A percentile compares a stretch with the other conserved stretches of the same genome.
Evolutionary conservation across 306 rosid species (phyloP).

Genomic region (Quercus robur): DNA sequence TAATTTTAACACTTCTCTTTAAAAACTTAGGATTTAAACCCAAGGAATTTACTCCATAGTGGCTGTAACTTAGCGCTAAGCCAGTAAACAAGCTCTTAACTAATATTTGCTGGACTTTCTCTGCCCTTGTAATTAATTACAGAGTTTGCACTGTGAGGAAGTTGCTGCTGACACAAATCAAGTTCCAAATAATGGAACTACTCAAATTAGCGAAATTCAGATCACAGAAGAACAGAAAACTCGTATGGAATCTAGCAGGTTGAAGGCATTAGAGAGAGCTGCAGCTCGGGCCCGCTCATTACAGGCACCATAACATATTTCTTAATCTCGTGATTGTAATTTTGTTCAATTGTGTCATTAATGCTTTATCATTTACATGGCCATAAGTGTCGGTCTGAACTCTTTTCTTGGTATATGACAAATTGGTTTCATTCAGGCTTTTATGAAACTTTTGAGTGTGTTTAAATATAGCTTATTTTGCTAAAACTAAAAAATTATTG

Average conservation of each 20-base stretch:
- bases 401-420: neutral
- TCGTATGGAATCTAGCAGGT: conserved; percentile 83
- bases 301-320: conserved; percentile 25
- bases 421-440: neutral
- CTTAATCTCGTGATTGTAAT: neutral
- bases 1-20: too few species aligned
- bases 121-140: conserved; percentile 23
- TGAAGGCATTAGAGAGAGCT: conserved; percentile 84
- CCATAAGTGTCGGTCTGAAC: neutral
- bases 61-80: too few species aligned
- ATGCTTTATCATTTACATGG: neutral
- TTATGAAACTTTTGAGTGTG: neutral
- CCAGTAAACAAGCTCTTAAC: too few species aligned
- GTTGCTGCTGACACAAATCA: conserved; percentile 13
- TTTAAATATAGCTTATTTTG: too few species aligned
- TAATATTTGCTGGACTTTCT: neutral
- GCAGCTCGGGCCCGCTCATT: conserved; percentile 47
- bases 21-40: too few species aligned
- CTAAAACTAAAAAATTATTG: too few species aligned
- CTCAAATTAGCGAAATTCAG: conserved; percentile 27
- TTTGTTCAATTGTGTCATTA: neutral
- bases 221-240: conserved; percentile 74
- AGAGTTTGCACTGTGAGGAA: conserved; percentile 16
- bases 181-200: conserved; percentile 28
- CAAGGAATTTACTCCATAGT: too few species aligned